A percentile compares a stretch with the other conserved stretches of the same genome.
Evolutionary conservation across 2,329 filamentous ascomycete species (phyloP).

Genomic region (Canariomyces notabilis): DNA sequence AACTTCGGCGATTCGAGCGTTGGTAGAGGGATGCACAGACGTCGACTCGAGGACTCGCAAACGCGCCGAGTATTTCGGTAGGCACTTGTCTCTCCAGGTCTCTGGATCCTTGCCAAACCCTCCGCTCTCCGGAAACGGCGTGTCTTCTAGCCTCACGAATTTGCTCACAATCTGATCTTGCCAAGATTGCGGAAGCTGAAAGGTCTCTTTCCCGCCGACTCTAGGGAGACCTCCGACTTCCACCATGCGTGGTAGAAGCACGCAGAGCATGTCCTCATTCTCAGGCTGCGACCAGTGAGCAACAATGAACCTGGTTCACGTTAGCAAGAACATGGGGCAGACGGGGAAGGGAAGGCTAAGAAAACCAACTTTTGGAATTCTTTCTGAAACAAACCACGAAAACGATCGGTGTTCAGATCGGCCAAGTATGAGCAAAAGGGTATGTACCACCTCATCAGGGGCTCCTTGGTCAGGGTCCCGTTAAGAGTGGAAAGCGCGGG

Average conservation of each 20-base stretch:
- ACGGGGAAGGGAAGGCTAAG: too few relatives aligned
- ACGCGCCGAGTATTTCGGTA: slow-evolving; percentile 64
- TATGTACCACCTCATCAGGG: slow-evolving; percentile 69
- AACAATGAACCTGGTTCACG: slow-evolving; percentile 59
- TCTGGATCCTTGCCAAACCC: slow-evolving; percentile 58
- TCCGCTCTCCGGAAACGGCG: slow-evolving; percentile 59
- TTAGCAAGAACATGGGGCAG: slow-evolving; percentile 19
- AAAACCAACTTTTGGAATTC: slow-evolving; percentile 69
- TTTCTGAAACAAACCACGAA: slow-evolving; percentile 70
- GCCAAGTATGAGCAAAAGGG: slow-evolving; percentile 80
- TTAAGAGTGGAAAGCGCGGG: slow-evolving; percentile 62
- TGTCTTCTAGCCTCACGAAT: slow-evolving; percentile 60
- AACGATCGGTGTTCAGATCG: slow-evolving; percentile 66
- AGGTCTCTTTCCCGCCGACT: slow-evolving; percentile 47
- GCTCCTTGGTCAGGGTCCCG: slow-evolving; percentile 58
- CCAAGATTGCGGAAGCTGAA: slow-evolving; percentile 60
- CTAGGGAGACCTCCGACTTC: slow-evolving; percentile 50
- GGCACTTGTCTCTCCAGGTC: slow-evolving; percentile 57
- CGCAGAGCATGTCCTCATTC: slow-evolving; percentile 64
- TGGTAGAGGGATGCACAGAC: slow-evolving; percentile 60
- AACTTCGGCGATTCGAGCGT: slow-evolving; percentile 60
- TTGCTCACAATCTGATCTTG: slow-evolving; percentile 67
- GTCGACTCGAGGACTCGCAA: slow-evolving; percentile 59
- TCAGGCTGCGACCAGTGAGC: slow-evolving; percentile 63
- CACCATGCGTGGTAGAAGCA: slow-evolving; percentile 63